Percentiles rank a stretch among this genome's conserved stretches.
Conservation (phyloP, 2,329 filamentous ascomycete species). For the Orbilia blumenaviensis region DNA sequence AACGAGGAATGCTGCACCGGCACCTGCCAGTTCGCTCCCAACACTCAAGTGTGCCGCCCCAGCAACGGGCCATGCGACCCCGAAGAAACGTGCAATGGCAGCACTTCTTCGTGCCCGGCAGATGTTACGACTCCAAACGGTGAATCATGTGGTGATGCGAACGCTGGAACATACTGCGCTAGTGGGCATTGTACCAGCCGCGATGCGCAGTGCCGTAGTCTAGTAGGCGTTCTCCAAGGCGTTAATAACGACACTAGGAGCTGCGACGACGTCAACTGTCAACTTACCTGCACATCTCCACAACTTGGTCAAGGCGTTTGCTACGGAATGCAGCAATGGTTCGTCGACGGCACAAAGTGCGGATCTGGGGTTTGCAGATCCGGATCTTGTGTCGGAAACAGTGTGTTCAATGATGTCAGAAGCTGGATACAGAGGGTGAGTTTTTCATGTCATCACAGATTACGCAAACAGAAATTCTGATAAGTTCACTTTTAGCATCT, state of each 20-base stretch:
- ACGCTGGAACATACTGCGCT: conserved; percentile 75
- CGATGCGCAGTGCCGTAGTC: conserved; percentile 83
- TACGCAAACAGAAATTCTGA: background rate
- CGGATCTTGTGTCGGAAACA: conserved; percentile 78
- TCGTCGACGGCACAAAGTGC: conserved; percentile 89
- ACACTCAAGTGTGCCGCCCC: conserved; percentile 78
- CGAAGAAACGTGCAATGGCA: conserved; percentile 81
- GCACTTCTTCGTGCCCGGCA: conserved; percentile 74
- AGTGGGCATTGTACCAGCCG: conserved; percentile 94
- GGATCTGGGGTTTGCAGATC: conserved; percentile 78
- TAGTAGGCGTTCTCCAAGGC: conserved; percentile 76
- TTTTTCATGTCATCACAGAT: background rate
- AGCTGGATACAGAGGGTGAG: conserved; percentile 72
- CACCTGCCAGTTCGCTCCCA: conserved; percentile 73
- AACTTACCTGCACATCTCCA: conserved; percentile 76
- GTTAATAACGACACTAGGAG: conserved; percentile 80
- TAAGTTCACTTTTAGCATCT: conserved; percentile 68
- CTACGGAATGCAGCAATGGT: conserved; percentile 84
- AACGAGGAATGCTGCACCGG: conserved; percentile 83
- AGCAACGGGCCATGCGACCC: conserved; percentile 86
- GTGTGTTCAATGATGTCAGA: conserved; percentile 74
- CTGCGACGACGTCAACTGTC: conserved; percentile 77
- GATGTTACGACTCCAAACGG: conserved; percentile 77
- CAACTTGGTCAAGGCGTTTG: conserved; percentile 73
- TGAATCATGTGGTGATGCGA: conserved; percentile 70